Base-by-base conservation (phyloP, 108 stramenopile species). In the Fragilaria radians region DNA sequence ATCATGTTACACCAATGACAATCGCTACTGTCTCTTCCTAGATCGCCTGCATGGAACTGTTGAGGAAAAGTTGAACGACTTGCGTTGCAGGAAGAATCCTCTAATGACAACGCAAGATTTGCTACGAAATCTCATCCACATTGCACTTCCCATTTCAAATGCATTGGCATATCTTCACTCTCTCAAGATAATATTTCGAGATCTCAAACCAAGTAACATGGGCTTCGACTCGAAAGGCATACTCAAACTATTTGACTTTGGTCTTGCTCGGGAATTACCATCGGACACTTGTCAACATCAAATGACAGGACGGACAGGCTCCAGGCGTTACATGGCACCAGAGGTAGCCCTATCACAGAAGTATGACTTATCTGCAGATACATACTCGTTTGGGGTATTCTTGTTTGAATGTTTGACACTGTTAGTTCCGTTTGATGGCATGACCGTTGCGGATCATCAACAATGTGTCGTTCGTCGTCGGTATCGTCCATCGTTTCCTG, bases 251-350 rank as follows among this genome's bases (percentile, higher is more conserved):
- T 82, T 82, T 49, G 81, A 82, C 32, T 77, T 82, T 64, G 81
- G 81, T 4, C 30, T 82, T 18, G 77, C 81, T 1, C 45, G 61
- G 3, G 57, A 80, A 26, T 60, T 82, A 31, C 78, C 75, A 1
- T 60, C 69, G 2, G 31, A 68, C 33, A 27, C 45, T 26, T 65
- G 71, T 32, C n/a, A 0, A 4, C 67, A 79, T 63, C 63, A 80
- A 4, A 70, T 89, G 61, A 89, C 85, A 17, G 82, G 78, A 26
- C 62, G 69, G 34, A 81, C 79, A 1, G 88, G 88, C 22, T 56
- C 72, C 1, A 47, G 78, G 28, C 73, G 82, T 0, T 53, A 53
- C 52, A 53, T 53, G 52, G 52, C 52, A 28, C 52, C 52, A 1
- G 52, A 53, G 24, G 52, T 53, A 28, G 26, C 28, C 26, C 24